Percentiles rank a stretch among this genome's conserved stretches.
phyloP scores from a whole-genome alignment of 176 grass and related monocot genomes.

The Elymus sibiricus region DNA sequence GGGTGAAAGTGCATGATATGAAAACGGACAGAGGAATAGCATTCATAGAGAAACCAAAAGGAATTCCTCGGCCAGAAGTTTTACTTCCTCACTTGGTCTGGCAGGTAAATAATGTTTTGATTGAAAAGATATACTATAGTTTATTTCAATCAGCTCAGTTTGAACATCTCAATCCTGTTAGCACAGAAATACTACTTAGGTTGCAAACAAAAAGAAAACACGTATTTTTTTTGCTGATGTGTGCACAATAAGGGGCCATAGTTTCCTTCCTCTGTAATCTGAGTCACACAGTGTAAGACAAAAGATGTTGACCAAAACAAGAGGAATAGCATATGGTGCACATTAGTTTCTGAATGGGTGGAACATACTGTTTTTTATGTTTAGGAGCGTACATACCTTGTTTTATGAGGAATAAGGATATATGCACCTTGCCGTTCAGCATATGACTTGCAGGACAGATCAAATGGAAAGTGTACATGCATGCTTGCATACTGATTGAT shows the following conservation, averaged over 20 bases:
- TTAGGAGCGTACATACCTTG: background rate
- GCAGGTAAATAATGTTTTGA: slow-evolving; percentile 59
- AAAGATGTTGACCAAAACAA: background rate
- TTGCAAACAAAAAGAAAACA: background rate
- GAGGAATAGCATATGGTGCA: background rate
- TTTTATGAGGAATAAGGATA: background rate
- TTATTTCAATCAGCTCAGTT: background rate
- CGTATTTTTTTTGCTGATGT: background rate
- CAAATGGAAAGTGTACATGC: slow-evolving; percentile 4
- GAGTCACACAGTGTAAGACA: background rate
- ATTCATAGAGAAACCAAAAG: slow-evolving; percentile 94
- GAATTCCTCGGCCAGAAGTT: slow-evolving; percentile 75
- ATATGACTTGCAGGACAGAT: background rate
- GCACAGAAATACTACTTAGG: background rate
- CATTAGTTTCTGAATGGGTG: background rate
- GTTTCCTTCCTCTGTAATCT: background rate
- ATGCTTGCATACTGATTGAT: slow-evolving; percentile 21
- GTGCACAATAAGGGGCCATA: background rate
- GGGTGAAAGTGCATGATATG: slow-evolving; percentile 97
- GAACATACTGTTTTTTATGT: background rate
- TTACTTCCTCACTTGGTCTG: slow-evolving; percentile 94
- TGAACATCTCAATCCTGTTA: background rate
- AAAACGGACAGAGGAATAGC: slow-evolving; percentile 78
- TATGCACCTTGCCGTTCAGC: background rate
- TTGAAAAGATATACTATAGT: background rate